Evolutionary conservation across 768 basidiomycete species (phyloP).

Genomic region (Mycena floridula): DNA sequence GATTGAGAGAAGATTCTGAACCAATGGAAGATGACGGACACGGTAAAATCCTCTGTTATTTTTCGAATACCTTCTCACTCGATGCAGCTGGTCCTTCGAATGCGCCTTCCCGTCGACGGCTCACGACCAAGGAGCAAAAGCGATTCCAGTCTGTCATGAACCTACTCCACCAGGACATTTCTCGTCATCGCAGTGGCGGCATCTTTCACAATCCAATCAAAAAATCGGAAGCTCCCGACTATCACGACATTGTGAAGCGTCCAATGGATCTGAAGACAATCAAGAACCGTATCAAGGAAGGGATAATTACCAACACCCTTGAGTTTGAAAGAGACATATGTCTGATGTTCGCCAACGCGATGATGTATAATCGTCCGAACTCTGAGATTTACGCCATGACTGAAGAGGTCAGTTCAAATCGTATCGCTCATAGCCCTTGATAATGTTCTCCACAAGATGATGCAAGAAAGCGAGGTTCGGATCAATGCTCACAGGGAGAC

Average conservation of each 20-base stretch:
- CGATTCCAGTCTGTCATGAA: slow-evolving; percentile 78
- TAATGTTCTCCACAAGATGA: slow-evolving; percentile 50
- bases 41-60: slow-evolving; percentile 21
- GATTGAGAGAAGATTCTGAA: slow-evolving; percentile 62
- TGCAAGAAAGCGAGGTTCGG: slow-evolving; percentile 62
- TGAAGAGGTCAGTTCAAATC: slow-evolving; percentile 62
- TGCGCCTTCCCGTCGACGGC: slow-evolving; percentile 28
- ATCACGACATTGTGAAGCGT: slow-evolving; percentile 86
- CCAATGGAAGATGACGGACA: slow-evolving; percentile 61
- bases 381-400: slow-evolving; percentile 89
- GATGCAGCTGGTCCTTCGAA: slow-evolving; percentile 17
- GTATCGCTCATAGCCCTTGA: not conserved
- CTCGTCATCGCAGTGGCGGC: slow-evolving; percentile 80
- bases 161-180: slow-evolving; percentile 77
- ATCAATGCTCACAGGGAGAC: slow-evolving; percentile 71
- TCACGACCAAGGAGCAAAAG: slow-evolving; percentile 48
- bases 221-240: slow-evolving; percentile 83
- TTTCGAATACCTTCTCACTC: not conserved
- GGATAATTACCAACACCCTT: slow-evolving; percentile 68
- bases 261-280: slow-evolving; percentile 96
- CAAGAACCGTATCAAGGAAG: slow-evolving; percentile 80
- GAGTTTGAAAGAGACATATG: slow-evolving; percentile 89
- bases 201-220: slow-evolving; percentile 92
- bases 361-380: slow-evolving; percentile 91
- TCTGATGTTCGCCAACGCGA: slow-evolving; percentile 94